A percentile compares a stretch with the other conserved stretches of the same genome.
Evolutionary conservation across 257 asterid species (phyloP).

Genomic region (Penstemon eatonii): DNA sequence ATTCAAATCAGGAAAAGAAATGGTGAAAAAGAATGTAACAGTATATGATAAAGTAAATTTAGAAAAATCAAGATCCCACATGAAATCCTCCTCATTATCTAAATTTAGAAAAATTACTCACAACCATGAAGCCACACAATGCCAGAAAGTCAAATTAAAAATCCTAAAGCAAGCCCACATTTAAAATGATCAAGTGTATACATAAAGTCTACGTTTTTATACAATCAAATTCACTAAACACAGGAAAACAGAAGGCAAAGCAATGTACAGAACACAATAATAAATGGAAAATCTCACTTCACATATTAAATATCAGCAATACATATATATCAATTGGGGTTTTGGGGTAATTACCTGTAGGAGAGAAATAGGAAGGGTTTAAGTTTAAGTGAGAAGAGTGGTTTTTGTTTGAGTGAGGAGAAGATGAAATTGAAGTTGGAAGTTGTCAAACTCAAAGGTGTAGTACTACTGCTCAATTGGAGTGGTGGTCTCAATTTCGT

Average conservation of each 20-base stretch:
- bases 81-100: neutral
- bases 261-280: neutral
- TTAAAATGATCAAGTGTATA: neutral
- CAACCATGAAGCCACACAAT: conserved; percentile 6
- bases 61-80: neutral
- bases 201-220: neutral
- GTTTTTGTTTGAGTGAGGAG: conserved; percentile 7
- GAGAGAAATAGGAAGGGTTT: conserved; percentile 21
- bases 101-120: neutral
- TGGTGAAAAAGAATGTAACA: neutral
- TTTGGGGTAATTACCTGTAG: conserved; percentile 33
- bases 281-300: neutral
- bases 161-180: neutral
- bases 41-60: no score
- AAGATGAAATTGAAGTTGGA: conserved; percentile 25
- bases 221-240: conserved; percentile 16
- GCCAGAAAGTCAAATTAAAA: neutral
- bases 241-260: conserved; percentile 18
- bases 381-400: conserved; percentile 17
- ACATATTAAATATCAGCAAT: neutral
- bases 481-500: conserved; percentile 28
- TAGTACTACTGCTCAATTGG: conserved; percentile 16
- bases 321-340: neutral
- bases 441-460: neutral
- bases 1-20: conserved; percentile 3